Percentiles rank a stretch among this genome's conserved stretches.
Conservation (phyloP, 257 asterid genomes). For the Plantago ovata region DNA sequence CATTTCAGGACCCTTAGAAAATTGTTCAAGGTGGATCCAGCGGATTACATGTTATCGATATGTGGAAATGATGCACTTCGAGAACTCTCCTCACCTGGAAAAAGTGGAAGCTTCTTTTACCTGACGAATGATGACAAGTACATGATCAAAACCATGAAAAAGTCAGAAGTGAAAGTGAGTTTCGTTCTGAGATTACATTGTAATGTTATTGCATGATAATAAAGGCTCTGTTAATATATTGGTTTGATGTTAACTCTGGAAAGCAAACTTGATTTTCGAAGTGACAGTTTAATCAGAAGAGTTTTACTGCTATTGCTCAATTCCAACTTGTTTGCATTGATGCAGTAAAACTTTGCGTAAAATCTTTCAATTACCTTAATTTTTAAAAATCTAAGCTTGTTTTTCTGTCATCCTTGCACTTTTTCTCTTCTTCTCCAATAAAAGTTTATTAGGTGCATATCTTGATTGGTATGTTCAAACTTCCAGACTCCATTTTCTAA, state of each 20-base stretch:
- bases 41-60: constrained; percentile 92
- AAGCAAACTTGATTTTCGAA: no score
- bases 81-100: constrained; percentile 96
- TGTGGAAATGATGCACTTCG: constrained; percentile 92
- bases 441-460: no score
- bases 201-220: background rate
- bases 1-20: constrained; percentile 74
- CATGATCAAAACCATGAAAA: constrained; percentile 95
- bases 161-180: constrained; percentile 91
- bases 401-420: no score
- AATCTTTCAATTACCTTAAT: no score
- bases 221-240: no score
- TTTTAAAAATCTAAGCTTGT: no score
- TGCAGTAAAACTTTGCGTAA: no score
- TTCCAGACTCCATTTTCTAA: constrained; percentile 1
- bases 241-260: no score
- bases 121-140: constrained; percentile 83
- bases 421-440: background rate
- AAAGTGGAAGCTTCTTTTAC: constrained; percentile 95
- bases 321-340: no score
- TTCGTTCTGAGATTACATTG: constrained; percentile 6
- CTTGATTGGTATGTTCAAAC: background rate
- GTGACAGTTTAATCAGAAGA: background rate
- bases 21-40: constrained; percentile 87
- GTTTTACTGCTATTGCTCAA: background rate